Percentiles rank a stretch among this genome's conserved stretches.
These are phyloP conservation scores for Polysphondylium violaceum DNA, from an alignment of 78 protist species.

Conservation along the genomic window DNA sequence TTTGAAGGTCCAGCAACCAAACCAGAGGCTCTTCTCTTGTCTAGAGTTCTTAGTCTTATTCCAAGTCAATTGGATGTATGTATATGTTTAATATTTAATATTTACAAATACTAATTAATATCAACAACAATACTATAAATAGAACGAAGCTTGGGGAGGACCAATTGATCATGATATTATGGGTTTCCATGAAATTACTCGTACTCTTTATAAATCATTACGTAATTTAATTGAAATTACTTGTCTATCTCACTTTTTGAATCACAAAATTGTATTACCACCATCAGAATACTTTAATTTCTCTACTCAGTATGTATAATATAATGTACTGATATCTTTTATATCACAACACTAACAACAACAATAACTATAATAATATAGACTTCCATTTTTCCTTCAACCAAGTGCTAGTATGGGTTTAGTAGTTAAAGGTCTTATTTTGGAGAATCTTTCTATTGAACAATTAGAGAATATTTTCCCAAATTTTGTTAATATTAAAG, in stretches of 20 bases:
- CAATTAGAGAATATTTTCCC: slow-evolving; percentile 55
- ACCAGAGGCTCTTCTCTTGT: slow-evolving; percentile 10
- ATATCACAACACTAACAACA: background rate
- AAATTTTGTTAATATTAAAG: slow-evolving; percentile 21
- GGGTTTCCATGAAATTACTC: slow-evolving; percentile 70
- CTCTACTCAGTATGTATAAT: slow-evolving; percentile 8
- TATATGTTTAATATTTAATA: background rate
- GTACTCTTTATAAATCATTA: slow-evolving; percentile 56
- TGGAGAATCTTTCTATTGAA: slow-evolving; percentile 28
- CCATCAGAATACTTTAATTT: slow-evolving; percentile 64
- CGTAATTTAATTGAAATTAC: slow-evolving; percentile 59
- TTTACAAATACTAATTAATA: background rate
- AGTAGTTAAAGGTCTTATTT: slow-evolving; percentile 54
- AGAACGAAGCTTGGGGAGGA: slow-evolving; percentile 71
- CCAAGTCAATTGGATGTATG: slow-evolving; percentile 56
- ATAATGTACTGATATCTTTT: background rate
- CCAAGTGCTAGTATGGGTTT: slow-evolving; percentile 74
- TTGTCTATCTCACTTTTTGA: slow-evolving; percentile 38
- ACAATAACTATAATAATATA: background rate
- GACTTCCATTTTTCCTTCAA: slow-evolving; percentile 65
- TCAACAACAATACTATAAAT: background rate
- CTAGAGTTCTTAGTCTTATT: slow-evolving; percentile 57
- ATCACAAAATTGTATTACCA: slow-evolving; percentile 41
- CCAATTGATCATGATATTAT: slow-evolving; percentile 78
- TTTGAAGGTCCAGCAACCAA: slow-evolving; percentile 38